Percentiles rank a stretch among this genome's conserved stretches.
Evolutionary conservation across 1,284 basidiomycete genomes (phyloP).

Genomic region (Puccinia horiana): DNA sequence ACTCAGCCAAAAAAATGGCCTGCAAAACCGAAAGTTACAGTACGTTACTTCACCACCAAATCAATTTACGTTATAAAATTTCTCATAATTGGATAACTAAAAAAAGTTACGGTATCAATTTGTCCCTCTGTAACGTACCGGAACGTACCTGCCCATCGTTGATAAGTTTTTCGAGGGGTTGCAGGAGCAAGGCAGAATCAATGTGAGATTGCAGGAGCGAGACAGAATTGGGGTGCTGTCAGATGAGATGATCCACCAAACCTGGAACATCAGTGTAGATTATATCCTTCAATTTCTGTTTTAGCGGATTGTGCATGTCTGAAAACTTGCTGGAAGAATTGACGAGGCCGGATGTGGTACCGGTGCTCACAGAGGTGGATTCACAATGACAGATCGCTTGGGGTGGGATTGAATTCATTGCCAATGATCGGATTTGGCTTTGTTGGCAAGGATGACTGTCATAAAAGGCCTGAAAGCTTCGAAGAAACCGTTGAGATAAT

Average conservation of each 20-base stretch:
- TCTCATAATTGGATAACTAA: too few relatives aligned
- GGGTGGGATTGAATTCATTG: background rate
- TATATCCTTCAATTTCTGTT: background rate
- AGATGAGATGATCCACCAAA: background rate
- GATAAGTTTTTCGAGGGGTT: background rate
- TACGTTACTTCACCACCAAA: too few relatives aligned
- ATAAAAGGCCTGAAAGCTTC: background rate
- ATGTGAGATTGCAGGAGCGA: background rate
- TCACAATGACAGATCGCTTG: background rate
- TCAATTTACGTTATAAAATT: too few relatives aligned
- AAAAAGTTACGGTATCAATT: too few relatives aligned
- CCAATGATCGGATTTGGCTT: constrained; percentile 5
- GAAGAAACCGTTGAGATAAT: background rate
- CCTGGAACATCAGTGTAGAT: constrained; percentile 7
- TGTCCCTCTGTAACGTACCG: too few relatives aligned
- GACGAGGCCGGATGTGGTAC: background rate
- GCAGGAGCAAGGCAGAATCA: background rate
- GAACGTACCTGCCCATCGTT: background rate
- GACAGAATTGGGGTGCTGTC: background rate
- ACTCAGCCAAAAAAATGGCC: too few relatives aligned
- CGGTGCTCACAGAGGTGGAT: too few relatives aligned
- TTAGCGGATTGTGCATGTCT: background rate
- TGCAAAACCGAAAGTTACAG: too few relatives aligned
- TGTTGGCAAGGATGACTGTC: background rate
- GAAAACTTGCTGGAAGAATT: background rate